Evolutionary conservation across 2,329 filamentous ascomycete genomes (phyloP), one percentile per base, ranked within the genome.

Genomic region (Neoarthrinium moseri): DNA sequence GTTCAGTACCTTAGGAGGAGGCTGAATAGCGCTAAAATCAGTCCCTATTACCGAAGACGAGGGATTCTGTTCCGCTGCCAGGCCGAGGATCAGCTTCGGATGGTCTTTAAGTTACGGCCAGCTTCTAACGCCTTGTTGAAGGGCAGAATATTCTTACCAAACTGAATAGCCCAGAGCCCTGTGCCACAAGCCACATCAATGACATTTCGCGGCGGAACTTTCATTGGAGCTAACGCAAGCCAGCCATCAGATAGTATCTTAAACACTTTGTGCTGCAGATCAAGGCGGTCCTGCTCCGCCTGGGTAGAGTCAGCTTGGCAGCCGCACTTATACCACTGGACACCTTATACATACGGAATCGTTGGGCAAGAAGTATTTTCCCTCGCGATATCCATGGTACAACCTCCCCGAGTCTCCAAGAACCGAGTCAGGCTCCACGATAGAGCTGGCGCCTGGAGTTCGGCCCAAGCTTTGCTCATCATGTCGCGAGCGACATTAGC

Each of bases 1-100:
- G 6, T 46, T 45, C 6, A 18, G 17, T 7, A 35, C 21, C 15
- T 6, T 4, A 7, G 35, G 4, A 12, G 18, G 21, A 5, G 46
- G 46, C 29, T 48, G 46, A 20, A 48, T 48, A 12, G 13, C 20
- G 43, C 46, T 48, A 6, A 48, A 24, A 29, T 48, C 46, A 7
- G 17, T 48, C 4, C 46, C 46, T 7, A 48, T 22, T 10, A 48
- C 24, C 5, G 34, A 26, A 5, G 45, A 24, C 10, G 27, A 22
- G 2, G 40, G 40, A 21, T 43, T 43, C 21, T 33, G 40, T 13
- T 43, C 40, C 7, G 40, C 26, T 29, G 26, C 26, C n/a, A n/a
- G n/a, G n/a, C n/a, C n/a, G n/a, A n/a, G n/a, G n/a, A n/a, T n/a
- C n/a, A n/a, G n/a, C n/a, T n/a, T n/a, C n/a, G n/a, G n/a, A n/a